These are phyloP conservation scores for Paecilomyces variotii DNA, from an alignment of 2,329 filamentous ascomycete genomes.

Conservation along the genomic window DNA sequence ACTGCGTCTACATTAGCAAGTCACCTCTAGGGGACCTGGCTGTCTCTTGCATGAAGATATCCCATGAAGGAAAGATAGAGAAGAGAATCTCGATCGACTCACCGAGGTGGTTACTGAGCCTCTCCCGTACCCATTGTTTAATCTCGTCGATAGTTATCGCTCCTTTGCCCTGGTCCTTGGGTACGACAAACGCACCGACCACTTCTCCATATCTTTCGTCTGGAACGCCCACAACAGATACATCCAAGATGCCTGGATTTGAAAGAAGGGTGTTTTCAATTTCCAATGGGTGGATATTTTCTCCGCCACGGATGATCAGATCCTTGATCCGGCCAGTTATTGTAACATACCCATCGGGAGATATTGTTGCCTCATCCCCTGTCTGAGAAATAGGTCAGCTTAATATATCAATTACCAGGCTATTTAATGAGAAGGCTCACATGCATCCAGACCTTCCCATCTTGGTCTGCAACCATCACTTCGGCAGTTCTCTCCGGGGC, in stretches of 20 bases:
- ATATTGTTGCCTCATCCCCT: slow-evolving; percentile 85
- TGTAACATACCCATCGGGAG: slow-evolving; percentile 69
- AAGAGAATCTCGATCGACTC: slow-evolving; percentile 18
- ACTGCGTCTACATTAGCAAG: slow-evolving; percentile 36
- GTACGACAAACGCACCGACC: slow-evolving; percentile 74
- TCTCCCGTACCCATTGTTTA: slow-evolving; percentile 61
- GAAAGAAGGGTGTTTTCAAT: slow-evolving; percentile 80
- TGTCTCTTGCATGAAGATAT: not conserved
- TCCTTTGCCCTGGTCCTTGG: slow-evolving; percentile 27
- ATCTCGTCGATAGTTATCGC: slow-evolving; percentile 52
- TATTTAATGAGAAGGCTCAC: slow-evolving; percentile 21
- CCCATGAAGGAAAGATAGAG: too few species aligned
- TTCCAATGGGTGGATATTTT: slow-evolving; percentile 93
- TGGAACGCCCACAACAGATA: slow-evolving; percentile 73
- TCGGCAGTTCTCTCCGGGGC: slow-evolving; percentile 62
- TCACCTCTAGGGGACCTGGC: not conserved
- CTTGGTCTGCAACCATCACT: slow-evolving; percentile 52
- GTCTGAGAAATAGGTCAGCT: slow-evolving; percentile 45
- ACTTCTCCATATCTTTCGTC: slow-evolving; percentile 79
- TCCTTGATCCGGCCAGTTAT: slow-evolving; percentile 94
- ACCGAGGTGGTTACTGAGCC: slow-evolving; percentile 64
- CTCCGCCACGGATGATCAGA: slow-evolving; percentile 86
- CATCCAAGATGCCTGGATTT: slow-evolving; percentile 63
- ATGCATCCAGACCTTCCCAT: slow-evolving; percentile 69
- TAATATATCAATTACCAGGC: not conserved